A percentile compares a stretch with the other conserved stretches of the same genome.
These are phyloP conservation scores for Porogramme epimiltina DNA, from an alignment of 1,284 basidiomycete species.

Conservation along the genomic window DNA sequence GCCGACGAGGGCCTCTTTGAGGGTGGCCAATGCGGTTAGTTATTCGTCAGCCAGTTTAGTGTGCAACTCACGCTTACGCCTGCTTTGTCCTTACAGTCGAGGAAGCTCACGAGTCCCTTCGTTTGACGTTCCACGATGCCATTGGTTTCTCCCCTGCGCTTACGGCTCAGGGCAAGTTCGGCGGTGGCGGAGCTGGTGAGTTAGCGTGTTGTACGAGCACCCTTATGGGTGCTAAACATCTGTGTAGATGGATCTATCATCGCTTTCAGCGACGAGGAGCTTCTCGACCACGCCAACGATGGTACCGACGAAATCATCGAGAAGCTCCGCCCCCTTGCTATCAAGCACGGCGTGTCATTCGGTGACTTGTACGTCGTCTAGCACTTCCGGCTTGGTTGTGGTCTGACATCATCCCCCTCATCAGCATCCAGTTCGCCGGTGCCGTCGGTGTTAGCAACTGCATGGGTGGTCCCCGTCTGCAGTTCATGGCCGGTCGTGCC, in stretches of 20 bases:
- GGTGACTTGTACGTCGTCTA: constrained; percentile 30
- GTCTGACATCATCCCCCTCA: background rate
- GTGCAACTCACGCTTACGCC: background rate
- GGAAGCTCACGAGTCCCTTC: constrained; percentile 25
- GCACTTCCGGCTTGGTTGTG: background rate
- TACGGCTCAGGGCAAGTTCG: constrained; percentile 23
- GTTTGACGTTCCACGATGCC: constrained; percentile 21
- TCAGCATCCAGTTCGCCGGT: constrained; percentile 34
- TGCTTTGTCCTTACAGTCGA: constrained; percentile 9
- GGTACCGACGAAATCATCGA: constrained; percentile 34
- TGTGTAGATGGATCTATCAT: constrained; percentile 30
- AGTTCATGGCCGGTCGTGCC: constrained; percentile 30
- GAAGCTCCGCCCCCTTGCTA: constrained; percentile 26
- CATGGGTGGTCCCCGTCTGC: constrained; percentile 31
- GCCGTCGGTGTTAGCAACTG: constrained; percentile 34
- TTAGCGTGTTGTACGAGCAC: background rate
- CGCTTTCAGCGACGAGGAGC: constrained; percentile 28
- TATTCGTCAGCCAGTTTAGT: background rate
- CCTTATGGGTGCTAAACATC: background rate
- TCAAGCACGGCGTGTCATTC: constrained; percentile 30
- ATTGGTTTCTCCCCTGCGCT: constrained; percentile 21
- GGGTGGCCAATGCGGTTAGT: constrained; percentile 17
- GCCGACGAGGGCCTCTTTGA: constrained; percentile 1
- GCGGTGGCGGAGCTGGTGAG: constrained; percentile 29
- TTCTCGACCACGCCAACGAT: constrained; percentile 27